These are phyloP conservation scores for Podaxis sp. DNA, from an alignment of 768 basidiomycete species.

Conservation along the genomic window DNA sequence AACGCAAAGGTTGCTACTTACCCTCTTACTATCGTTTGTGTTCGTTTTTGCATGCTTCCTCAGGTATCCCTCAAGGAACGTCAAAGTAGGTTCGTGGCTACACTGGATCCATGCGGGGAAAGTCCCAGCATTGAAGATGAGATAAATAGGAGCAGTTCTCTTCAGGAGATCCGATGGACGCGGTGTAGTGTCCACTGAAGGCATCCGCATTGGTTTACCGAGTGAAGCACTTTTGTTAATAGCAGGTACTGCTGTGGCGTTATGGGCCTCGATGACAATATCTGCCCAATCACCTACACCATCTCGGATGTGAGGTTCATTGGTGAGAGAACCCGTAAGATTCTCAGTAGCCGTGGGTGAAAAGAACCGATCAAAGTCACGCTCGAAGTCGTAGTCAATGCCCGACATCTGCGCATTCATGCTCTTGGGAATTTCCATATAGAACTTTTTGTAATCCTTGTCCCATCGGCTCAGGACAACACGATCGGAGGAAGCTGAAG, in stretches of 20 bases:
- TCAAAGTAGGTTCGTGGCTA: constrained; percentile 38
- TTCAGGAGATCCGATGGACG: constrained; percentile 36
- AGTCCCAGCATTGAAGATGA: constrained; percentile 32
- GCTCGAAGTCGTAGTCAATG: constrained; percentile 32
- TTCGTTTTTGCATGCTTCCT: constrained; percentile 36
- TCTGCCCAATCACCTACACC: constrained; percentile 36
- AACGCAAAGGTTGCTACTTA: constrained; percentile 14
- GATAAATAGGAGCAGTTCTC: constrained; percentile 28
- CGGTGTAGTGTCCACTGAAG: constrained; percentile 27
- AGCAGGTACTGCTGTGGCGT: background rate
- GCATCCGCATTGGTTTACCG: constrained; percentile 22
- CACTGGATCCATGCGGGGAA: constrained; percentile 31
- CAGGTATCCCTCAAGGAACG: constrained; percentile 34
- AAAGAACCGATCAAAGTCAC: constrained; percentile 34
- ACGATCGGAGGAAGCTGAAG: constrained; percentile 17
- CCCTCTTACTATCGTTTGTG: constrained; percentile 28
- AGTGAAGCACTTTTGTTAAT: background rate
- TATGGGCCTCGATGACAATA: constrained; percentile 17
- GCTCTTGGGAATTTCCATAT: constrained; percentile 32
- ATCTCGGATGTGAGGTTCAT: background rate
- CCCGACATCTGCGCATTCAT: constrained; percentile 25
- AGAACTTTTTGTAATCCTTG: constrained; percentile 26
- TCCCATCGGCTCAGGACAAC: constrained; percentile 31
- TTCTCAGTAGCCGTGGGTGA: background rate
- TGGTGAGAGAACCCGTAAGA: background rate